Evolutionary conservation across 2,329 filamentous ascomycete genomes (phyloP), one percentile per base, ranked within the genome.

Genomic region (Monosporascus sp.): DNA sequence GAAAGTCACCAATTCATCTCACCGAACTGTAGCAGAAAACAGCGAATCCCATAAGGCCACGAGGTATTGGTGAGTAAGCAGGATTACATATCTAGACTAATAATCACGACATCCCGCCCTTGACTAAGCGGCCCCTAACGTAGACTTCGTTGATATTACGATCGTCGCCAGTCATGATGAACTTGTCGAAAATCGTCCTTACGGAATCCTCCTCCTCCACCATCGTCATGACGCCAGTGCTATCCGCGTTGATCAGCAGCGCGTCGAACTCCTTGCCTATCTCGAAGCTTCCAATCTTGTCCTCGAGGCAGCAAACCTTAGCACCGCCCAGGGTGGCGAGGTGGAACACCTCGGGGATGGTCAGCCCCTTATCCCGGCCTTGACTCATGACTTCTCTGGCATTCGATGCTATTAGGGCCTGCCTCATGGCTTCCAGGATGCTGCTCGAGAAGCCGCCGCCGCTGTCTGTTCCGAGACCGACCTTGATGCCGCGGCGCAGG

Each of bases 381-480:
- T 64, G 22, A 7, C 70, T 72, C 54, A 68, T 59, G 1, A 67
- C 73, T 52, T 79, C 77, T 1, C 71, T 63, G 1, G 78, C 76
- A 54, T 77, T 75, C 3, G 76, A 78, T 0, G 76, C 76, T 39
- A 86, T 76, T 52, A 85, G 73, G 0, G 83, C 79, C 57, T 82
- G 77, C 8, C 81, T 71, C 68, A 84, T 83, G 1, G 75, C 75
- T 54, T 82, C 77, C 1, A 85, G 70, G 61, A 87, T 84, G 9
- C 76, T 79, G 5, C 74, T 76, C 5, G 82, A 81, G 65, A 80
- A 86, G 0, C 84, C 83, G 31, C 82, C 84, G 2, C 83, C 82
- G 44, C 77, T 81, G 57, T 87, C 84, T 0, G 84, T 87, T 0
- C 84, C 84, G 0, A 88, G 67, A 0, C 84, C 84, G n/a, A 87